Percentiles rank a stretch among this genome's conserved stretches.
These are phyloP conservation scores for Venturia carpophila DNA, from an alignment of 2,329 filamentous ascomycete species.

Conservation along the genomic window DNA sequence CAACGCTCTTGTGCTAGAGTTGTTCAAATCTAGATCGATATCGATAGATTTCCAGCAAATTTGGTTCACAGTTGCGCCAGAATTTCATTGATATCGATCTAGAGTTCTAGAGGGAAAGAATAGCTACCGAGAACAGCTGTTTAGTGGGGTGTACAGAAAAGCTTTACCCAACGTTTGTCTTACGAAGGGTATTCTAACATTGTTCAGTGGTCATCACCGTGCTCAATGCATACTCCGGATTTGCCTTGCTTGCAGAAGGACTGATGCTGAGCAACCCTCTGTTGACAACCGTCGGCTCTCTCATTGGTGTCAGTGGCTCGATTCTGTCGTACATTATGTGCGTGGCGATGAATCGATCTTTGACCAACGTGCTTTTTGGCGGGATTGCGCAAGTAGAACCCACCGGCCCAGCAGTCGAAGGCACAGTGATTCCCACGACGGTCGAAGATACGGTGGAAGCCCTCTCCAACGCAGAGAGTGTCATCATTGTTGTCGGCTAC, in stretches of 20 bases:
- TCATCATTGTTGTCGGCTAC: conserved; percentile 83
- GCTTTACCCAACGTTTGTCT: not conserved
- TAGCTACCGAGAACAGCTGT: not conserved
- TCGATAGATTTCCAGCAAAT: conserved; percentile 28
- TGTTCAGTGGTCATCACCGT: conserved; percentile 73
- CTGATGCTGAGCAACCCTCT: conserved; percentile 87
- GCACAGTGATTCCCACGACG: conserved; percentile 67
- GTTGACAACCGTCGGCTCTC: conserved; percentile 73
- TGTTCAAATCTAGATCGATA: not conserved
- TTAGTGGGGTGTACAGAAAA: not conserved
- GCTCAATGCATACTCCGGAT: conserved; percentile 83
- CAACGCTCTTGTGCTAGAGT: not conserved
- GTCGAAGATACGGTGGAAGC: conserved; percentile 75
- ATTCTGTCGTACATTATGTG: conserved; percentile 85
- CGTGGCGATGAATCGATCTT: conserved; percentile 81
- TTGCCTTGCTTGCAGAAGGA: conserved; percentile 81
- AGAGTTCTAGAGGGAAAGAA: not conserved
- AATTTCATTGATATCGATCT: not conserved
- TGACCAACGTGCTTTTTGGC: conserved; percentile 85
- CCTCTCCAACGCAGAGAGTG: conserved; percentile 67
- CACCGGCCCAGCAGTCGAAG: conserved; percentile 62
- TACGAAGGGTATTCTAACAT: conserved; percentile 25
- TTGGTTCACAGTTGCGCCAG: not conserved
- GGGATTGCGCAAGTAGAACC: conserved; percentile 50
- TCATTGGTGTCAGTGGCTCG: conserved; percentile 82